Evolutionary conservation across 1,139 yeast species (phyloP), one percentile per base, ranked within the genome.

Genomic region (Suhomyces panamericanus): DNA sequence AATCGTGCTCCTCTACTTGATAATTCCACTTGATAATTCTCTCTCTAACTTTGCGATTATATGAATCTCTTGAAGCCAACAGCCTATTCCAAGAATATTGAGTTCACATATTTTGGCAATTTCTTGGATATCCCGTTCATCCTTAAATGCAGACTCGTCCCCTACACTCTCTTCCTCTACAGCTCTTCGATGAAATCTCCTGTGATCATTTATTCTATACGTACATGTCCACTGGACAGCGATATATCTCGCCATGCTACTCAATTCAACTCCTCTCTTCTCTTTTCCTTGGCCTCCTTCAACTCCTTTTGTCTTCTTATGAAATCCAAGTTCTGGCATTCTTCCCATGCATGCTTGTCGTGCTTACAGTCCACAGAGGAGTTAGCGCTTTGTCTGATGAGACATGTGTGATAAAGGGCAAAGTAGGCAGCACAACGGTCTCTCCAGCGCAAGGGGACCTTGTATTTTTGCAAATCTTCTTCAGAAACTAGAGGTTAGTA

Each of bases 351-450:
- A 57, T 87, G 95, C 65, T 90, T 81, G 68, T 85, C 90, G 54
- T 84, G 86, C 51, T 78, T 77, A 68, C 96, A 88, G 59, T 80
- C 83, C 43, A 73, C 74, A 9, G 73, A 64, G 4, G 72, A 63
- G 58, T 73, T 72, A 47, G 78, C 78, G 15, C 71, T 62, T 56
- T 73, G 78, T 64, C 79, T 72, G 39, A 69, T 67, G 44, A 74
- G 71, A 62, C 79, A 74, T 14, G 75, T 70, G 52, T 72, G 74
- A 56, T 69, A 71, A 51, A 74, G 74, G 16, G 95, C 86, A 59
- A 85, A 77, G 59, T 87, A 74, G 28, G 84, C 77, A 5, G 95
- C 95, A 66, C 96, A 88, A 67, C 95, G 81, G 64, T 88, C 96
- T 60, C 96, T 78, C 80, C 86, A 88, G 53, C 81, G 82, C 53